Evolutionary conservation across 108 stramenopile genomes (phyloP).

Genomic region (Pseudonitzschia delicatissima): DNA sequence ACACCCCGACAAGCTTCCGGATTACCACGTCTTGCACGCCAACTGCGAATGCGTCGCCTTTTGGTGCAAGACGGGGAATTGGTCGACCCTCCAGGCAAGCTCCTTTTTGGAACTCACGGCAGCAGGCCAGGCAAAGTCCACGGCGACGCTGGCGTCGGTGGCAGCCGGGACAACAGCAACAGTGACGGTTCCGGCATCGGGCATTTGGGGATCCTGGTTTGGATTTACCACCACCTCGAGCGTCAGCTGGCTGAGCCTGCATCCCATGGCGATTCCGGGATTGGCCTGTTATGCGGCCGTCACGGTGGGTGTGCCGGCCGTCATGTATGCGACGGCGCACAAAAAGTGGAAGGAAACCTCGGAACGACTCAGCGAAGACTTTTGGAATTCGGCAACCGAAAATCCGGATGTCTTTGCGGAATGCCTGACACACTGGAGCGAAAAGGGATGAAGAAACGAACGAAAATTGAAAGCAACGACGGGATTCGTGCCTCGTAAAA

Average conservation of each 20-base stretch:
- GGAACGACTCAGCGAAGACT: constrained; percentile 42
- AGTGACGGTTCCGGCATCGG: constrained; percentile 68
- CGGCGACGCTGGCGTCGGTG: constrained; percentile 59
- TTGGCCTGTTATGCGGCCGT: constrained; percentile 68
- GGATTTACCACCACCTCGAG: constrained; percentile 59
- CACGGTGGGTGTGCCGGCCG: constrained; percentile 62
- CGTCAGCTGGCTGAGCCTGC: constrained; percentile 45
- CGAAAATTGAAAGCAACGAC: no score
- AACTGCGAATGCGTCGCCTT: constrained; percentile 86
- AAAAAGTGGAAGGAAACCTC: constrained; percentile 65
- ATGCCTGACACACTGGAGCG: constrained; percentile 63
- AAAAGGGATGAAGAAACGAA: constrained; percentile 8
- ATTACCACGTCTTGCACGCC: constrained; percentile 66
- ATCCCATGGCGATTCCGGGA: constrained; percentile 69
- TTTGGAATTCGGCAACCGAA: constrained; percentile 59
- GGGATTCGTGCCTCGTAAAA: no score
- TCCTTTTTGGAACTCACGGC: constrained; percentile 49
- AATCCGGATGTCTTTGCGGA: constrained; percentile 73
- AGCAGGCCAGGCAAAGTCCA: constrained; percentile 65
- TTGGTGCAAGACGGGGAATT: constrained; percentile 66
- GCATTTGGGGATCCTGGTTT: constrained; percentile 71
- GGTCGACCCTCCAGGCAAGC: constrained; percentile 59
- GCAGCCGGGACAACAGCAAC: constrained; percentile 58
- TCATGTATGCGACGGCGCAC: constrained; percentile 41
- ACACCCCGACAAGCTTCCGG: constrained; percentile 42